Base-by-base conservation (phyloP, 768 basidiomycete genomes). In the Tricholoma sp. region DNA sequence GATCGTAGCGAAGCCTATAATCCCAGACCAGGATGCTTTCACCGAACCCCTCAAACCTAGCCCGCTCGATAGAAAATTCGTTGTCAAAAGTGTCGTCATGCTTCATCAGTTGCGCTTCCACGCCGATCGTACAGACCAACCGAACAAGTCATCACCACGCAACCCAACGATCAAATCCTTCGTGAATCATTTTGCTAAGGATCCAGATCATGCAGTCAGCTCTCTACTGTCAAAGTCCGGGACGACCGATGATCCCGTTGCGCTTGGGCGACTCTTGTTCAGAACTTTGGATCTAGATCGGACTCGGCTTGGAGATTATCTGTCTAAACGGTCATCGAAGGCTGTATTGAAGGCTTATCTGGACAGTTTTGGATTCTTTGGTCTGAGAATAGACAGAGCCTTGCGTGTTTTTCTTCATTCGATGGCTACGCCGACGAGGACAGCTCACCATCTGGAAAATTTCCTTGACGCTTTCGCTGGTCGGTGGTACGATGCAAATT, bases 401-500 rank as follows among this genome's bases (percentile, higher is more conserved):
- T 76, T 99, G 55, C 85, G 96, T 54, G 82, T 88, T 50, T 98
- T 98, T 76, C 74, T 98, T 58, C 83, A 92, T 64, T 87, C 94
- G 6, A 69, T 98, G 35, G 79, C 89, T 63, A 62, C 85, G 37
- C 79, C 83, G 57, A 70, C 65, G 18, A 70, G 71, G 52, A 55
- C 67, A 14, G 62, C 72, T 14, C 72, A 76, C 50, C 71, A 72
- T 54, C 69, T 86, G 31, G 91, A 94, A 61, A 79, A 85, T 62
- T 75, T 97, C 2, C 78, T 98, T 29, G 85, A 91, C 64, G 82
- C 87, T 9, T 94, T 99, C 67, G 89, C 94, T 12, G 80, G 83
- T 62, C 82, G 90, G 27, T 98, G 94, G 91, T 91, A 91, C 64
- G 90, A 94, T 59, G 88, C 91, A 18, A 98, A 99, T 66, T 81